Percentiles rank a stretch among this genome's conserved stretches.
phyloP scores from a whole-genome alignment of 169 alveolate genomes.

The Cryptosporidium xiaoi region DNA sequence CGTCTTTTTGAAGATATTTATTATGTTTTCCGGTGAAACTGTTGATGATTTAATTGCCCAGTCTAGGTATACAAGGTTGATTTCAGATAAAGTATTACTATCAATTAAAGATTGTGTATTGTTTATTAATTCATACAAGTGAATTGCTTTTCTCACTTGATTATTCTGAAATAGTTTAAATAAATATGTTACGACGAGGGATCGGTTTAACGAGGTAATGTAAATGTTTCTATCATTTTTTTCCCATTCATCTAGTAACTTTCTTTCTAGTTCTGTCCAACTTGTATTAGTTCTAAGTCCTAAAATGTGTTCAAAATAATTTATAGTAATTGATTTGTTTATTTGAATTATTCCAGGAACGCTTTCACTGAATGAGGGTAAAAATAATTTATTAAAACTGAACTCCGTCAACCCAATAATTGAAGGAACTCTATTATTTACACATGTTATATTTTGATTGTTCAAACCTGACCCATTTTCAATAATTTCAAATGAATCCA shows the following conservation, averaged over 20 bases:
- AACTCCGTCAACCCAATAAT: conserved; percentile 31
- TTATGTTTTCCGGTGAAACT: conserved; percentile 65
- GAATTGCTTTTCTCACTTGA: conserved; percentile 21
- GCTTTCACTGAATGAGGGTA: conserved; percentile 1
- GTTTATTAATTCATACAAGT: conserved; percentile 17
- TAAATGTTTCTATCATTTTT: background rate
- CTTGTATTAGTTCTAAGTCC: background rate
- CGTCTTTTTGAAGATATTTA: conserved; percentile 25
- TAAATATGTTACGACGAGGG: conserved; percentile 28
- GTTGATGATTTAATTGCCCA: conserved; percentile 69
- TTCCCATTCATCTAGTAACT: conserved; percentile 35
- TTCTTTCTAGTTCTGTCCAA: conserved; percentile 30
- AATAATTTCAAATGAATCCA: conserved; percentile 63
- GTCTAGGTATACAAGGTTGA: conserved; percentile 36
- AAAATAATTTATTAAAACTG: conserved; percentile 3
- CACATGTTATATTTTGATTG: background rate
- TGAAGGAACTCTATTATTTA: background rate
- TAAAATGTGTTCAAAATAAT: conserved; percentile 36
- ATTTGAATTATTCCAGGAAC: conserved; percentile 61
- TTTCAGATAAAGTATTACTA: conserved; percentile 29
- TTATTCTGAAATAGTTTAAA: conserved; percentile 34
- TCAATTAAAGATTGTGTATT: conserved; percentile 1
- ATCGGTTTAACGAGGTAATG: conserved; percentile 9
- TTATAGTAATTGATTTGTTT: conserved; percentile 26
- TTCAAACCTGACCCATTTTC: background rate